Percentiles rank a stretch among this genome's conserved stretches.
Conservation (phyloP, 106 monocot genomes). For the Dactylorhiza incarnata region DNA sequence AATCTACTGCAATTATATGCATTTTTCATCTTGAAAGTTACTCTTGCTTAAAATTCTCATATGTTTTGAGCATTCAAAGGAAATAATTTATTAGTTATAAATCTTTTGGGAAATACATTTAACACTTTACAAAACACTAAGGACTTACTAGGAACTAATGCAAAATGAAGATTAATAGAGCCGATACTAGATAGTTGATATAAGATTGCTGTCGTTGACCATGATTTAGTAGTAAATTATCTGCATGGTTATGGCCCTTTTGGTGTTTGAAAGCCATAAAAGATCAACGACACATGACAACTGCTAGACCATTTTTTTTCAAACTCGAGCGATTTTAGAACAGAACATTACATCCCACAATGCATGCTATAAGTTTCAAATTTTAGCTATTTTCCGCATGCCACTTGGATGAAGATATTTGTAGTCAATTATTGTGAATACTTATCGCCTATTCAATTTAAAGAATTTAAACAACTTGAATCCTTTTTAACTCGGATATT, state of each 20-base stretch:
- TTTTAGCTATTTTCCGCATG: too few relatives aligned
- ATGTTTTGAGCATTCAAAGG: background rate
- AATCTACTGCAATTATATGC: background rate
- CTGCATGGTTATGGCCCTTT: background rate
- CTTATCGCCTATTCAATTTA: background rate
- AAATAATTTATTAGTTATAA: background rate
- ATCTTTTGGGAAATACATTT: too few relatives aligned
- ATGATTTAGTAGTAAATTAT: background rate
- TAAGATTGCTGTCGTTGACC: too few relatives aligned
- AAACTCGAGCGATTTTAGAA: background rate
- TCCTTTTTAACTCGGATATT: background rate
- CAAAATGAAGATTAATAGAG: too few relatives aligned
- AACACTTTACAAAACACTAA: too few relatives aligned
- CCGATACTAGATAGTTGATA: too few relatives aligned
- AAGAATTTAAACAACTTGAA: background rate
- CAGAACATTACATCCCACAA: too few relatives aligned
- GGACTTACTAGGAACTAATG: too few relatives aligned
- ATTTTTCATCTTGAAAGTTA: background rate
- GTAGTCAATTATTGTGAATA: background rate
- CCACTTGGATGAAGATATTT: too few relatives aligned
- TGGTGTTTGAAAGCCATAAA: background rate
- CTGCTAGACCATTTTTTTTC: background rate
- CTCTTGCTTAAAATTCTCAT: background rate
- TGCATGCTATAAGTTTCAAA: too few relatives aligned
- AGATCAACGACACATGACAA: background rate